These are phyloP conservation scores for Amoebophrya sp. DNA, from an alignment of 169 alveolate species.

Conservation along the genomic window DNA sequence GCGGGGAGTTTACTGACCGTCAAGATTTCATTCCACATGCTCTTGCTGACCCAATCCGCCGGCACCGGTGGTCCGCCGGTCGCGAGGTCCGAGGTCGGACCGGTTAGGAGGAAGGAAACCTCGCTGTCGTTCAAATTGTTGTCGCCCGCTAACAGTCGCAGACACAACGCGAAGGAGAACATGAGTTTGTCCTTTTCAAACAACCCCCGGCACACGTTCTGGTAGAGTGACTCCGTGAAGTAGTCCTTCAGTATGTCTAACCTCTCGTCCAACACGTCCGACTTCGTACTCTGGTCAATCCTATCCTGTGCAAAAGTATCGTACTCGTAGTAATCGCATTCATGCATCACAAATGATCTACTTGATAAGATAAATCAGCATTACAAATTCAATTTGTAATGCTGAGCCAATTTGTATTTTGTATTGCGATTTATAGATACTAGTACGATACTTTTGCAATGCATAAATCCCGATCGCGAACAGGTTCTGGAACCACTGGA, in stretches of 20 bases:
- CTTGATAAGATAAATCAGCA: no score
- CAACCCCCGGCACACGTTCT: conserved; percentile 76
- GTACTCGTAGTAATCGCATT: no score
- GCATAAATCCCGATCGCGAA: conserved; percentile 62
- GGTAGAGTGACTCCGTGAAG: conserved; percentile 75
- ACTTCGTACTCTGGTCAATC: conserved; percentile 51
- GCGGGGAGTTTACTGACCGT: conserved; percentile 67
- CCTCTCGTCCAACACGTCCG: conserved; percentile 67
- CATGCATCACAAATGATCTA: background rate
- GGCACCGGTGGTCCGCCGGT: conserved; percentile 65
- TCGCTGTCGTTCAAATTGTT: conserved; percentile 67
- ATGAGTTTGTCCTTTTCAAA: conserved; percentile 63
- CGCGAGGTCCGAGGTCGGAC: conserved; percentile 75
- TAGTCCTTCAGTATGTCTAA: conserved; percentile 69
- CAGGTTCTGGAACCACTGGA: conserved; percentile 87
- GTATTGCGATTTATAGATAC: no score
- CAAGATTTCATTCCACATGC: conserved; percentile 77
- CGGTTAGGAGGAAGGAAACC: conserved; percentile 84
- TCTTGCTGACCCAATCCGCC: conserved; percentile 78
- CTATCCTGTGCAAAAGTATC: no score
- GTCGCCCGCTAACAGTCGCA: conserved; percentile 68
- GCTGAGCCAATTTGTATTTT: no score
- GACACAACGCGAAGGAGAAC: conserved; percentile 76
- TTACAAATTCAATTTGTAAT: no score
- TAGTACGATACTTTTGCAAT: conserved; percentile 28